Evolutionary conservation across 2,329 filamentous ascomycete genomes (phyloP).

Genomic region (Colletotrichum ledebouriae): DNA sequence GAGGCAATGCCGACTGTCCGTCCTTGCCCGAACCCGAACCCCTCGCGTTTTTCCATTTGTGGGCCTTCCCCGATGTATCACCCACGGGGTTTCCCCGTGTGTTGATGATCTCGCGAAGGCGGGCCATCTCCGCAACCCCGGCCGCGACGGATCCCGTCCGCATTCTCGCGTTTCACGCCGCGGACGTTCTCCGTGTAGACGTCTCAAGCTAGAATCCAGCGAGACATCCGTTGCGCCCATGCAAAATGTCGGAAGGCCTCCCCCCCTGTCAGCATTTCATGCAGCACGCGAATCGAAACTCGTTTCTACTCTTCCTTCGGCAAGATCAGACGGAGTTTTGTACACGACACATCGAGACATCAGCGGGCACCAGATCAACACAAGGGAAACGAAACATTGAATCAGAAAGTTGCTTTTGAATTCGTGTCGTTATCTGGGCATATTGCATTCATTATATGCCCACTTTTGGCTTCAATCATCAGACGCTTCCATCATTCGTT

Average conservation of each 20-base stretch:
- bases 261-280: conserved; percentile 10
- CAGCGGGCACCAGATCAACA: not conserved
- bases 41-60: not conserved
- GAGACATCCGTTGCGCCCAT: not conserved
- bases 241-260: not conserved
- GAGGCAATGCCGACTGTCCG: not conserved
- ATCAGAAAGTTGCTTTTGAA: not conserved
- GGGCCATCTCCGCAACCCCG: not conserved
- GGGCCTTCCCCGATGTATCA: not conserved
- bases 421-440: conserved; percentile 33
- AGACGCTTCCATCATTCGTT: not conserved
- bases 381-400: not conserved
- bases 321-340: not conserved
- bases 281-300: not conserved
- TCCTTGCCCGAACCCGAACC: conserved; percentile 3
- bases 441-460: conserved; percentile 41
- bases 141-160: conserved; percentile 8
- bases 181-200: not conserved
- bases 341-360: not conserved
- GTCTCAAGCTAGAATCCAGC: too few species aligned
- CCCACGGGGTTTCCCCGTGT: not conserved
- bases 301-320: not conserved
- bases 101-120: not conserved
- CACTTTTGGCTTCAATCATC: conserved; percentile 15
- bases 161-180: not conserved